Evolutionary conservation across 306 rosid species (phyloP), one percentile per base, ranked within the genome.

Genomic region (Sindora glabra): DNA sequence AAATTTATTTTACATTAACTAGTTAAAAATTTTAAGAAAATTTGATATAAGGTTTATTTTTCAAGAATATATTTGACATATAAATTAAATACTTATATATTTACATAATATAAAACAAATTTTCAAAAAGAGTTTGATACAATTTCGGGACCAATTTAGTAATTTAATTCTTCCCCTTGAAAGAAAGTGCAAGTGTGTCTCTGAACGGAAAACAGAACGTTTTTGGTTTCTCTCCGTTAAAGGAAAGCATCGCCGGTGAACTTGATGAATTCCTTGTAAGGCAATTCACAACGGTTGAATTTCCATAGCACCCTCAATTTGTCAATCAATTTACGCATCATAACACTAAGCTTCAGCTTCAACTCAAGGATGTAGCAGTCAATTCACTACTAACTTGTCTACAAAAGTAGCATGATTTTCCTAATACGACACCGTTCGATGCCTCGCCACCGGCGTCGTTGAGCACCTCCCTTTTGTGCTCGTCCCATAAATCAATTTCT

Each of bases 341-440:
- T 8, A 21, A 60, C 6, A 12, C 17, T 25, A 11, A 5, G 3
- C 23, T 10, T 2, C 6, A 16, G 29, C 59, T 16, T 67, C 12
- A 48, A 38, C 69, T 18, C 47, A 42, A 52, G 68, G 70, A 10
- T 27, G 17, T 8, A 14, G 16, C 15, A 1, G 78, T 77, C 73
- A 72, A 69, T 74, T 45, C 33, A 0, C 0, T 3, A 3, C 42
- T 8, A n/a, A 32, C 6, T 36, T 53, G 0, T 5, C 52, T 45
- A 41, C 56, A 48, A 64, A 46, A 48, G 16, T 27, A 56, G 40
- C 10, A 48, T 15, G 54, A 36, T 56, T 46, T 15, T 25, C 5
- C 24, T 12, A 3, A 34, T 22, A 64, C 89, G 83, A 59, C 78
- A 48, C 65, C 75, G 75, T 74, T 67, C 69, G 9, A 8, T 32